Evolutionary conservation across 2,329 filamentous ascomycete genomes (phyloP).

Genomic region (Calonectria pseudoreteaudii): DNA sequence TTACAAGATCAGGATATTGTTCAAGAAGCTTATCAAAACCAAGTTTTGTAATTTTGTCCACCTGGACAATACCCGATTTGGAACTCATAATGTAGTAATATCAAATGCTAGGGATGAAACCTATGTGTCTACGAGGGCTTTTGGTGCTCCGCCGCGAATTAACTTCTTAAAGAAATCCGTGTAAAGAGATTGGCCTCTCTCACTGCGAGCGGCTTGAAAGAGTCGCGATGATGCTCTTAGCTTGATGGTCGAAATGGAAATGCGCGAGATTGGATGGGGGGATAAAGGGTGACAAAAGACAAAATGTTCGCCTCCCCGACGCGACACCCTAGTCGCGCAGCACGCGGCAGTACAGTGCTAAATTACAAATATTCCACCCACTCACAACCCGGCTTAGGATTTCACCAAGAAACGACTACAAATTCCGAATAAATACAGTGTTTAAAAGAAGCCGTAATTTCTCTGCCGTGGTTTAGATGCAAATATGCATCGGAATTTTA

Average conservation of each 20-base stretch:
- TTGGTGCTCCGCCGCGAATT: no score
- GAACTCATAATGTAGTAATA: slow-evolving; percentile 29
- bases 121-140: background rate
- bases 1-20: slow-evolving; percentile 55
- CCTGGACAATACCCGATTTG: slow-evolving; percentile 18
- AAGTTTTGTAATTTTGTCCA: slow-evolving; percentile 41
- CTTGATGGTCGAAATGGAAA: background rate
- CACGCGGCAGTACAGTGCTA: background rate
- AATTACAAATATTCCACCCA: background rate
- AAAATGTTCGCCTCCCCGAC: background rate
- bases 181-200: no score
- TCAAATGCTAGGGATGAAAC: background rate
- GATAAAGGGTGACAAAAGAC: background rate
- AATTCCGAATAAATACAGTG: background rate
- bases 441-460: background rate
- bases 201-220: background rate
- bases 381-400: background rate
- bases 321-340: slow-evolving; percentile 1
- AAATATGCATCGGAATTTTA: background rate
- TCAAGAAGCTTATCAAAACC: slow-evolving; percentile 52
- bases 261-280: background rate
- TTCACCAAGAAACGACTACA: background rate
- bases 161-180: background rate
- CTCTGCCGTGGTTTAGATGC: background rate
- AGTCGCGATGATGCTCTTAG: background rate